Base-by-base conservation (phyloP, 192 early-diverging fungal species). In the Coemansia reversa region DNA sequence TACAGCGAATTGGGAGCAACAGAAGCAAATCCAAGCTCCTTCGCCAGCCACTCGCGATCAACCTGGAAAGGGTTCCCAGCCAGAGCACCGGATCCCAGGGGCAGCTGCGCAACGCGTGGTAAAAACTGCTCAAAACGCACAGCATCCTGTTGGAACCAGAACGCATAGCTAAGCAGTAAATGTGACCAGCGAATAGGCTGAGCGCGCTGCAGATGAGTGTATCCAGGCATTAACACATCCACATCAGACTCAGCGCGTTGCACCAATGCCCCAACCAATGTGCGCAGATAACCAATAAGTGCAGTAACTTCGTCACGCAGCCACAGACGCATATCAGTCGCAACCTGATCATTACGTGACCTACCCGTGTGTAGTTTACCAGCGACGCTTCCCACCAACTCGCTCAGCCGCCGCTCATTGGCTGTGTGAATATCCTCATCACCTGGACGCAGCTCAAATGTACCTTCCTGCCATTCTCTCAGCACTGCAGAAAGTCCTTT, bases 351-450 rank as follows among this genome's bases (percentile, higher is more conserved):
- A 82, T 98, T 98, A 62, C 96, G 87, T 62, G 88, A 90, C 33
- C 96, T 87, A 12, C 94, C 96, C 16, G 97, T 99, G 75, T 99
- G 97, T 58, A 99, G 91, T 68, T 97, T 97, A 30, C 97, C 97
- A 33, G 93, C 93, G 16, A 97, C 91, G 20, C 86, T 62, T 2
- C 97, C 97, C 52, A 99, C 86, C 18, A 97, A 60, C 79, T 99
- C 97, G 27, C 91, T 90, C 30, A 99, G 82, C 29, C 97, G 85
- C 47, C 97, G 88, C 71, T 99, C 97, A 69, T 99, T 99, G 62
- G 97, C 97, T 0, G 95, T 99, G 78, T 99, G 97, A 73, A 99
- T 99, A 81, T 99, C 97, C 74, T 99, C 97, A 78, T 99, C 97
- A 6, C 87, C 87, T 4, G 86, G 74, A 58, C 84, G 65, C 29